phyloP scores from a whole-genome alignment of 108 stramenopile species.

The Cyclotella sp. region DNA sequence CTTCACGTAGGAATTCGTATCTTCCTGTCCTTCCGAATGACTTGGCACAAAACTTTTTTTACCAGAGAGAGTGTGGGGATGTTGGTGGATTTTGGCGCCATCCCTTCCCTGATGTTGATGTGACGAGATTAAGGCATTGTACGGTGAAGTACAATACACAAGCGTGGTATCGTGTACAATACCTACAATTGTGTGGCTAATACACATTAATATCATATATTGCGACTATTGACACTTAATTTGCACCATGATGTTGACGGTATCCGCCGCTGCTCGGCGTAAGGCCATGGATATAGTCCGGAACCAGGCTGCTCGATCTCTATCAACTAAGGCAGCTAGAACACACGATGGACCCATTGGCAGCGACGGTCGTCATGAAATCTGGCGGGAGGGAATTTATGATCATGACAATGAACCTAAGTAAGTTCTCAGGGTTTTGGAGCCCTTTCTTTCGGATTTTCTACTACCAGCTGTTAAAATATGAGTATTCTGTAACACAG shows the following conservation, averaged over 20 bases:
- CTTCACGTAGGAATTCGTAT: too few relatives aligned
- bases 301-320: constrained; percentile 20
- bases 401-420: constrained; percentile 94
- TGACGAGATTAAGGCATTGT: too few relatives aligned
- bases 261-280: constrained; percentile 24
- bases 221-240: neutral
- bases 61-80: too few relatives aligned
- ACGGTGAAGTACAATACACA: too few relatives aligned
- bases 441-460: neutral
- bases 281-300: constrained; percentile 9
- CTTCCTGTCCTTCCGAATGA: too few relatives aligned
- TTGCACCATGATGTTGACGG: constrained; percentile 33
- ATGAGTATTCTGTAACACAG: constrained; percentile 37
- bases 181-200: too few relatives aligned
- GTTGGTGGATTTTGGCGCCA: too few relatives aligned
- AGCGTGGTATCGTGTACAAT: too few relatives aligned
- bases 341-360: constrained; percentile 68
- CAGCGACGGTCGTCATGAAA: constrained; percentile 87
- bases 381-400: constrained; percentile 89
- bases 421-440: constrained; percentile 47
- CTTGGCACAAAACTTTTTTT: too few relatives aligned
- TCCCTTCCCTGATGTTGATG: too few relatives aligned
- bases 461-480: neutral
- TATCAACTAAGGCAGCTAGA: constrained; percentile 43
- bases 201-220: too few relatives aligned